Percentiles rank a stretch among this genome's conserved stretches.
These are phyloP conservation scores for Suillus subluteus DNA, from an alignment of 768 basidiomycete species.

Conservation along the genomic window DNA sequence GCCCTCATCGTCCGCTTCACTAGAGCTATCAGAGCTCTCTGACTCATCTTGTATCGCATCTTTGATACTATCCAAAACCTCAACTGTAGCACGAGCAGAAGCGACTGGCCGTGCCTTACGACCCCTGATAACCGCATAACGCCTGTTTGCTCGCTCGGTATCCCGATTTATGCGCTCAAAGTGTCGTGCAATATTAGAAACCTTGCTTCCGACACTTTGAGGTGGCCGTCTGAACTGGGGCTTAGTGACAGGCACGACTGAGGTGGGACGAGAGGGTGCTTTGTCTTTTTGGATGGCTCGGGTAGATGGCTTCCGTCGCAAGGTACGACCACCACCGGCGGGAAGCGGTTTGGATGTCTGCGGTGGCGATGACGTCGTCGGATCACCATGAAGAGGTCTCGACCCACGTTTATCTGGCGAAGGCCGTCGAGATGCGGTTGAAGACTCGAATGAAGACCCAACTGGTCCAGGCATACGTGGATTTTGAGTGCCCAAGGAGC, in stretches of 20 bases:
- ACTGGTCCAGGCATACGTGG: constrained; percentile 57
- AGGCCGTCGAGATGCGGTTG: constrained; percentile 59
- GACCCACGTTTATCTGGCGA: constrained; percentile 73
- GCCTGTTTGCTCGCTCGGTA: constrained; percentile 70
- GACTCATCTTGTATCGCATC: constrained; percentile 91
- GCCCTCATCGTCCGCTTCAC: constrained; percentile 70
- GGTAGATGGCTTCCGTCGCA: constrained; percentile 39
- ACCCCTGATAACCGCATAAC: constrained; percentile 86
- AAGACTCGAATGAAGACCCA: constrained; percentile 54
- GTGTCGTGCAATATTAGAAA: constrained; percentile 87
- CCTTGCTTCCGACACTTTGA: constrained; percentile 61
- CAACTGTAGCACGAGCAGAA: constrained; percentile 84
- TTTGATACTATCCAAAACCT: constrained; percentile 86
- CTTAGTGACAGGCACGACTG: constrained; percentile 41
- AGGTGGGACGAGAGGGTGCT: constrained; percentile 44
- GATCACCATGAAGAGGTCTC: constrained; percentile 39
- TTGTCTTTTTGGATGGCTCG: constrained; percentile 42
- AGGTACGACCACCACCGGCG: constrained; percentile 34
- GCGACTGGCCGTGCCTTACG: constrained; percentile 90
- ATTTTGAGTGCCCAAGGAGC: constrained; percentile 39
- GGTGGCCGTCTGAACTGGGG: constrained; percentile 58
- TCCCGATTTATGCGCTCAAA: constrained; percentile 86
- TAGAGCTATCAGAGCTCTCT: constrained; percentile 68
- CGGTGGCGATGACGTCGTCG: constrained; percentile 29
- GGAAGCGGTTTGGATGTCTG: constrained; percentile 29